These are phyloP conservation scores for Pneumocystis jirovecii DNA, from an alignment of 1,139 yeast genomes.

Conservation along the genomic window DNA sequence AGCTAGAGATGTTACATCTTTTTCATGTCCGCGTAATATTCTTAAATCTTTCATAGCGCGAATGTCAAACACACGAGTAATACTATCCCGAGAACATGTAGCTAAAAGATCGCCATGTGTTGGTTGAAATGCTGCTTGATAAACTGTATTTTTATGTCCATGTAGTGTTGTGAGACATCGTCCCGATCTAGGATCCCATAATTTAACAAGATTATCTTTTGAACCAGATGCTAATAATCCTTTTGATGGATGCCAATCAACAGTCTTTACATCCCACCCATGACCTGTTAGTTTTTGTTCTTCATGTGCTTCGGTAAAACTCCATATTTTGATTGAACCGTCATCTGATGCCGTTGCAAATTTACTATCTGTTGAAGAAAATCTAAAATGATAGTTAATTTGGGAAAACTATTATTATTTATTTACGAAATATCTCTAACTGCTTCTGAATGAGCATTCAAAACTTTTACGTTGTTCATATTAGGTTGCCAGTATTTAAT, in stretches of 20 bases:
- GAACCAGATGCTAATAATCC: slow-evolving; percentile 59
- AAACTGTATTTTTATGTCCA: slow-evolving; percentile 87
- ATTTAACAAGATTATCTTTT: slow-evolving; percentile 77
- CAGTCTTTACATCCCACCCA: slow-evolving; percentile 96
- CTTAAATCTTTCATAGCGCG: slow-evolving; percentile 67
- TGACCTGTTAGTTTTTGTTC: slow-evolving; percentile 76
- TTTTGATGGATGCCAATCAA: slow-evolving; percentile 88
- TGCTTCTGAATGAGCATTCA: slow-evolving; percentile 59
- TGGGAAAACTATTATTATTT: neutral
- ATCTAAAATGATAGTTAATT: slow-evolving; percentile 2
- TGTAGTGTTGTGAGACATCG: slow-evolving; percentile 65
- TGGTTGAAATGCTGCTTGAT: slow-evolving; percentile 63
- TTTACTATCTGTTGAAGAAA: slow-evolving; percentile 79
- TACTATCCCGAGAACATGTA: slow-evolving; percentile 75
- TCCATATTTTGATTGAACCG: slow-evolving; percentile 79
- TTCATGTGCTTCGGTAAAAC: slow-evolving; percentile 75
- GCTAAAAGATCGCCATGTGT: slow-evolving; percentile 61
- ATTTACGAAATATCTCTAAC: slow-evolving; percentile 60
- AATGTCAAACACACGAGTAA: slow-evolving; percentile 75
- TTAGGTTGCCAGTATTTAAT: slow-evolving; percentile 97
- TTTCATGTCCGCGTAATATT: slow-evolving; percentile 62
- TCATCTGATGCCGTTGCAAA: slow-evolving; percentile 69
- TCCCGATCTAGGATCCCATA: slow-evolving; percentile 91
- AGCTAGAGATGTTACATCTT: slow-evolving; percentile 69
- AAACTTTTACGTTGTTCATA: slow-evolving; percentile 82